Conservation (phyloP, 164 flowering plant species). For the Brasenia schreberi region DNA sequence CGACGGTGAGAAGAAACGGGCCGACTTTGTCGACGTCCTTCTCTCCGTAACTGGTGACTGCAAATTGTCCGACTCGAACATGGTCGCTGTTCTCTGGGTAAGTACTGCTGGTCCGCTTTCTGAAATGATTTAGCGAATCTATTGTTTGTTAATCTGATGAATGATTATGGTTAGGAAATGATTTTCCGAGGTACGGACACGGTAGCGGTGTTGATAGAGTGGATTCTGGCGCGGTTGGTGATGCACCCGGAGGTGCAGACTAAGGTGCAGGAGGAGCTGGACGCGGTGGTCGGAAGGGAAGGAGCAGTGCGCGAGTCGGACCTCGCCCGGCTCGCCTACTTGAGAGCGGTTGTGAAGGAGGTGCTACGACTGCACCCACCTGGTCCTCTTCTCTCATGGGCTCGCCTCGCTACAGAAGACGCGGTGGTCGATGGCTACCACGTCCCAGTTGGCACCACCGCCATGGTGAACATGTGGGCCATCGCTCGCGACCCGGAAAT, state of each 20-base stretch:
- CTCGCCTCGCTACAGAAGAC: conserved; percentile 40
- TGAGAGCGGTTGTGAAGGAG: conserved; percentile 39
- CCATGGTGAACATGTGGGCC: conserved; percentile 95
- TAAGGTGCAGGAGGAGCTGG: conserved; percentile 17
- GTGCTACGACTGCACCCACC: conserved; percentile 44
- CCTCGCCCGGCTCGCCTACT: conserved; percentile 23
- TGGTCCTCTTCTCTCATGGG: conserved; percentile 57
- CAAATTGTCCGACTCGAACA: conserved; percentile 27
- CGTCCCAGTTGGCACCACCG: conserved; percentile 76
- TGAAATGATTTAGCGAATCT: neutral
- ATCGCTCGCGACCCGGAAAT: conserved; percentile 42
- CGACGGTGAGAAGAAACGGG: neutral
- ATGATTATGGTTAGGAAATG: conserved; percentile 14
- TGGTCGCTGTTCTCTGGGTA: conserved; percentile 81
- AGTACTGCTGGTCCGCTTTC: neutral
- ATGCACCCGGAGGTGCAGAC: conserved; percentile 19
- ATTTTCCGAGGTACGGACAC: conserved; percentile 32
- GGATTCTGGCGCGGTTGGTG: conserved; percentile 22
- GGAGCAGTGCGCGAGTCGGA: conserved; percentile 27
- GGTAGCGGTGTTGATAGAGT: conserved; percentile 23
- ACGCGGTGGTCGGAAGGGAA: conserved; percentile 19
- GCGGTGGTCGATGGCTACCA: conserved; percentile 45
- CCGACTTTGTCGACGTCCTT: conserved; percentile 50
- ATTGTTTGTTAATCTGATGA: neutral
- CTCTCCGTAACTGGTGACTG: conserved; percentile 27